phyloP scores from a whole-genome alignment of 225 moss, liverwort and hornwort genomes.

The Anthoceros angustus region DNA sequence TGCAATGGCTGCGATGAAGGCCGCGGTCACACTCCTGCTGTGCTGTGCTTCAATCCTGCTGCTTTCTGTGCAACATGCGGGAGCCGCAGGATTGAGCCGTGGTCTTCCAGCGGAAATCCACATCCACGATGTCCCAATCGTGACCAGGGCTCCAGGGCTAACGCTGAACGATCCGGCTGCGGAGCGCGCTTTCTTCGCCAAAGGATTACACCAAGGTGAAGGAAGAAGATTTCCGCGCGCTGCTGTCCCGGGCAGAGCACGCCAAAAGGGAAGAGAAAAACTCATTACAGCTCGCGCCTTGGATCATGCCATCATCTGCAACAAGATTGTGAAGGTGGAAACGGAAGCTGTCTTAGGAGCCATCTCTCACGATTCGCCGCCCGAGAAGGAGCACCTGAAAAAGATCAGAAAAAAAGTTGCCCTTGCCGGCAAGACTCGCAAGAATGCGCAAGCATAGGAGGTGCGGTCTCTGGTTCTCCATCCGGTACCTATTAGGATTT shows the following conservation, averaged over 20 bases:
- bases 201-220: not conserved
- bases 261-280: not conserved
- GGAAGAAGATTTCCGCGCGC: not conserved
- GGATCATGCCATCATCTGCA: conserved; percentile 4
- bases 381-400: not conserved
- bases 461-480: too few species aligned
- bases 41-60: too few species aligned
- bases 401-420: conserved; percentile 4
- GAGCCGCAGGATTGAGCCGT: too few species aligned
- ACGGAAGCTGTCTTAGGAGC: conserved; percentile 6
- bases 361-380: not conserved
- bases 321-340: conserved; percentile 6
- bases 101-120: too few species aligned
- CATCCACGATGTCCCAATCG: not conserved
- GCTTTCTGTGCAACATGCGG: too few species aligned
- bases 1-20: too few species aligned
- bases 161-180: not conserved
- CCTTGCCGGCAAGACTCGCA: not conserved
- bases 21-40: too few species aligned
- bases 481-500: too few species aligned
- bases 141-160: not conserved
- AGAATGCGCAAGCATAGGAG: too few species aligned
- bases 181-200: not conserved
- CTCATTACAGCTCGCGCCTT: not conserved
- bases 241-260: not conserved